phyloP scores from a whole-genome alignment of 1,284 basidiomycete species.

The Ustilago nuda region DNA sequence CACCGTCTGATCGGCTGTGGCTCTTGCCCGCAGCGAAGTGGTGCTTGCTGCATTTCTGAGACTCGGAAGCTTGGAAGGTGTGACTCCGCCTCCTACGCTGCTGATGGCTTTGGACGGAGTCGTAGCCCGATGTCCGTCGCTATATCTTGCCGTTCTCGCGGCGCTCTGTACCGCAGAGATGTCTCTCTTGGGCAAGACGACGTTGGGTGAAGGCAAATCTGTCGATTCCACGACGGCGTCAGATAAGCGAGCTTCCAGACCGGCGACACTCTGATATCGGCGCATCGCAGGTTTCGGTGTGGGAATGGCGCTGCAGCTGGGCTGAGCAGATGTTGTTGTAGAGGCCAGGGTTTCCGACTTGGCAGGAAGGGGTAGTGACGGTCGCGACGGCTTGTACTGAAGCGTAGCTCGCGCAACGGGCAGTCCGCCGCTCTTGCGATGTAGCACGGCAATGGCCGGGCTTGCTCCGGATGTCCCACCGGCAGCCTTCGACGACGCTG shows the following conservation, averaged over 20 bases:
- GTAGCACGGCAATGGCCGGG: slow-evolving; percentile 8
- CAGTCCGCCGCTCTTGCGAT: slow-evolving; percentile 34
- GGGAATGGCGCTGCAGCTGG: not conserved
- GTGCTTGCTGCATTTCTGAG: slow-evolving; percentile 23
- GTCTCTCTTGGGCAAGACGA: not conserved
- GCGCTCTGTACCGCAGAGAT: not conserved
- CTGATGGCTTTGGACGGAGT: slow-evolving; percentile 22
- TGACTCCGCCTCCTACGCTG: slow-evolving; percentile 14
- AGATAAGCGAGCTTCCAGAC: slow-evolving; percentile 2
- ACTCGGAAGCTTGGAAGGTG: slow-evolving; percentile 41
- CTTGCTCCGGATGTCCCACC: not conserved
- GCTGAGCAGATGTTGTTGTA: not conserved
- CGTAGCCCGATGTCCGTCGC: slow-evolving; percentile 7
- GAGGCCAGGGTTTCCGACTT: not conserved
- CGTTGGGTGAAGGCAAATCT: not conserved
- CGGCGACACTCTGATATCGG: slow-evolving; percentile 24
- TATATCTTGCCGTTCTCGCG: slow-evolving; percentile 1
- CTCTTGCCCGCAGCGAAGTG: slow-evolving; percentile 10
- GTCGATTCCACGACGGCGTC: not conserved
- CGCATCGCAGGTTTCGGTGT: slow-evolving; percentile 4
- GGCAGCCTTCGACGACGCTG: not conserved
- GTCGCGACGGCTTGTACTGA: slow-evolving; percentile 7
- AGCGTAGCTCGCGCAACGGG: slow-evolving; percentile 13
- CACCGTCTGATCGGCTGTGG: not conserved
- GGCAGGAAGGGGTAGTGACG: slow-evolving; percentile 17